A percentile compares a stretch with the other conserved stretches of the same genome.
Evolutionary conservation across 2,329 filamentous ascomycete species (phyloP).

Genomic region (Stemphylium beticola): DNA sequence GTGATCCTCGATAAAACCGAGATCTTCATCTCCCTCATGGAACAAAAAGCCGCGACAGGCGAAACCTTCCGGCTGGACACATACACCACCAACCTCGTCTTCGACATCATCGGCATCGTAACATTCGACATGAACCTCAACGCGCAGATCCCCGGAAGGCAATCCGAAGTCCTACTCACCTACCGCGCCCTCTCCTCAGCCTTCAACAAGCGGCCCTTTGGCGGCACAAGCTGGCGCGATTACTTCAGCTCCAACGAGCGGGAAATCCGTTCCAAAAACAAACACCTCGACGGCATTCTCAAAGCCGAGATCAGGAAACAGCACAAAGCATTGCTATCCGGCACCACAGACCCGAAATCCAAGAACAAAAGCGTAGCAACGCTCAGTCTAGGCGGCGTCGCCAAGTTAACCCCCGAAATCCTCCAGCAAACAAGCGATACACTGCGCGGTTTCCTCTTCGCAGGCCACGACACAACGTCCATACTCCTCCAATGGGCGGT

Average conservation of each 20-base stretch:
- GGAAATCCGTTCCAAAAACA: conserved; percentile 14
- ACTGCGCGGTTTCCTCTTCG: conserved; percentile 46
- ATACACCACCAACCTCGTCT: conserved; percentile 23
- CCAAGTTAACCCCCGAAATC: conserved; percentile 30
- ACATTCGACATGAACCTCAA: conserved; percentile 24
- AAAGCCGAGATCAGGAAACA: conserved; percentile 21
- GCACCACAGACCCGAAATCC: not conserved
- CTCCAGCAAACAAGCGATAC: conserved; percentile 40
- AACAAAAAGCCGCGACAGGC: conserved; percentile 13
- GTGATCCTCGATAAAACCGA: conserved; percentile 37
- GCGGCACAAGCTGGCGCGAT: conserved; percentile 15
- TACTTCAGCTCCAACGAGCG: conserved; percentile 25
- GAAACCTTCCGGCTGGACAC: conserved; percentile 21
- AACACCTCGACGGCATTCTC: conserved; percentile 20
- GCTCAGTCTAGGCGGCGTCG: conserved; percentile 17
- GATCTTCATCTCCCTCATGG: conserved; percentile 29
- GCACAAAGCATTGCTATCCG: conserved; percentile 7
- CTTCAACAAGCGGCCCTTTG: conserved; percentile 23
- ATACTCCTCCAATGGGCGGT: conserved; percentile 33
- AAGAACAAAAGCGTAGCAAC: conserved; percentile 20
- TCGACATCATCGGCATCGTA: conserved; percentile 32
- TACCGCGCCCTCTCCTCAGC: conserved; percentile 24
- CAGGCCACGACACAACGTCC: conserved; percentile 43
- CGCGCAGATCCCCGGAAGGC: conserved; percentile 20
- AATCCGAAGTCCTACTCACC: conserved; percentile 21